A percentile compares a stretch with the other conserved stretches of the same genome.
Evolutionary conservation across 495 filamentous ascomycete genomes (phyloP).

Genomic region (Penicillium ucsense): DNA sequence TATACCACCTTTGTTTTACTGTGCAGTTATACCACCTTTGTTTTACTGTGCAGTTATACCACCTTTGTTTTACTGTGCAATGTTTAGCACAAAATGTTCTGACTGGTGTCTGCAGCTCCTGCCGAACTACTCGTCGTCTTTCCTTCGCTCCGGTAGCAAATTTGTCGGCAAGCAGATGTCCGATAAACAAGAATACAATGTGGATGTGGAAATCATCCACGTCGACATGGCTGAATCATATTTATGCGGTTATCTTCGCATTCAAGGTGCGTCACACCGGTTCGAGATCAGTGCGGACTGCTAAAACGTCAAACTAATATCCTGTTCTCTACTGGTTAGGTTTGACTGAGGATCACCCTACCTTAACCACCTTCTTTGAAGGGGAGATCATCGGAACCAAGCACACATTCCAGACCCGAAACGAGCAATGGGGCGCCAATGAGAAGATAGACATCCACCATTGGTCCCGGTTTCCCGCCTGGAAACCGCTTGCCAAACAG

Average conservation of each 20-base stretch:
- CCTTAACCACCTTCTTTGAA: constrained; percentile 95
- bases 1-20: too few relatives aligned
- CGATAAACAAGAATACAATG: constrained; percentile 82
- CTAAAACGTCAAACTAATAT: too few relatives aligned
- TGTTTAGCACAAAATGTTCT: background rate
- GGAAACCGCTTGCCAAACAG: constrained; percentile 67
- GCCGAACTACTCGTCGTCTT: constrained; percentile 61
- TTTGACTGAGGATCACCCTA: constrained; percentile 89
- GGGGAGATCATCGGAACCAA: constrained; percentile 96
- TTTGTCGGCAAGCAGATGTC: constrained; percentile 89
- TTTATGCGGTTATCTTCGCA: constrained; percentile 89
- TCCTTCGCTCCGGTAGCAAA: constrained; percentile 75
- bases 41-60: too few relatives aligned
- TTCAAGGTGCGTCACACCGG: constrained; percentile 61
- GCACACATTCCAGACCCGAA: constrained; percentile 83
- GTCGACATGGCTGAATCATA: constrained; percentile 93
- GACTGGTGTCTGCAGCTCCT: constrained; percentile 20
- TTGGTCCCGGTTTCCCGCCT: constrained; percentile 84
- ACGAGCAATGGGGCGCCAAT: constrained; percentile 82
- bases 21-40: constrained; percentile 9
- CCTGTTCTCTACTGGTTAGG: constrained; percentile 37
- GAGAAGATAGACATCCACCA: constrained; percentile 91
- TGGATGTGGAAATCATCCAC: constrained; percentile 94
- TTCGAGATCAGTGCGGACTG: too few relatives aligned
- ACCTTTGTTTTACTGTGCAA: background rate